Conservation (phyloP, 352 stramenopile genomes). For the Phytophthora nicotianae region DNA sequence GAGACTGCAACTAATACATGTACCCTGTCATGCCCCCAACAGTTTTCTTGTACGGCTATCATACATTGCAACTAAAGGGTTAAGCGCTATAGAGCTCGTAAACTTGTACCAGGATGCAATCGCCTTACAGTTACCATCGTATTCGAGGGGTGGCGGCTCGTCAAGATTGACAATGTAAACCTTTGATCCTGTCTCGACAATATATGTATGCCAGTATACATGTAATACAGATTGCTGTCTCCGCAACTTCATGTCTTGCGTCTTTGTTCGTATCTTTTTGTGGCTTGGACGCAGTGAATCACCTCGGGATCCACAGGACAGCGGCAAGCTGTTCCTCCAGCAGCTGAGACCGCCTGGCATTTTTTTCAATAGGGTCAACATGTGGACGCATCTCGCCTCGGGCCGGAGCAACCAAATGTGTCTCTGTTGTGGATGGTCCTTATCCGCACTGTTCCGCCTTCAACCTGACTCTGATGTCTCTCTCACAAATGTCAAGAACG, state of each 20-base stretch:
- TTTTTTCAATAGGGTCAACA: conserved; percentile 28
- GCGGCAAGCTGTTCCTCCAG: conserved; percentile 16
- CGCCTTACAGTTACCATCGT: not conserved
- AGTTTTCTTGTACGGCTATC: too few species aligned
- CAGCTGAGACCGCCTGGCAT: conserved; percentile 28
- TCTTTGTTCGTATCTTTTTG: conserved; percentile 24
- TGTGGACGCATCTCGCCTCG: conserved; percentile 11
- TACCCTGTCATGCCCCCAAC: too few species aligned
- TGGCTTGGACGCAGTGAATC: conserved; percentile 19
- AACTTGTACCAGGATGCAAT: not conserved
- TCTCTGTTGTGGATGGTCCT: conserved; percentile 11
- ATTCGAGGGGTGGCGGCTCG: not conserved
- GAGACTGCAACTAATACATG: too few species aligned
- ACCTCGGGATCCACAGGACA: not conserved
- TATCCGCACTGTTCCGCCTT: conserved; percentile 15
- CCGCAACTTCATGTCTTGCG: not conserved
- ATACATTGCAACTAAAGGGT: too few species aligned
- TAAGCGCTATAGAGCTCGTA: not conserved
- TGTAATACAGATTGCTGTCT: not conserved
- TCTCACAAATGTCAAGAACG: not conserved
- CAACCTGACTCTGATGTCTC: conserved; percentile 14
- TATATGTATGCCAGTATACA: too few species aligned
- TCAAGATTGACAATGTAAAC: not conserved
- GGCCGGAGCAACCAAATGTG: conserved; percentile 14
- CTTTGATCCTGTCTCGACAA: not conserved